Base-by-base conservation (phyloP, 768 basidiomycete species). In the Hortiboletus flavorubellus region DNA sequence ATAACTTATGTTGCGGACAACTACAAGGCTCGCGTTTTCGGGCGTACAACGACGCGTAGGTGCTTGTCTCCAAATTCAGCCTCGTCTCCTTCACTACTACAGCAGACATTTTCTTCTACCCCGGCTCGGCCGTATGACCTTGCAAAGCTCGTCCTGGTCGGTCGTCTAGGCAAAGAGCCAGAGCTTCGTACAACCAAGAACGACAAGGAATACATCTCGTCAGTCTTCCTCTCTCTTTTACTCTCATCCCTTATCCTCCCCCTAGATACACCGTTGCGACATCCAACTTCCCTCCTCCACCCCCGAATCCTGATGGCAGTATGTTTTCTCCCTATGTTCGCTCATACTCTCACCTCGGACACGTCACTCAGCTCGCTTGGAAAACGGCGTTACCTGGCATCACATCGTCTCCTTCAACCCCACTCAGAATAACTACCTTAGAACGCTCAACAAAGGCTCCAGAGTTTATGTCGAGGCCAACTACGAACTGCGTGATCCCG, bases 391-490 rank as follows among this genome's bases (percentile, higher is more conserved):
- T 8, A 86, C 88, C 23, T 95, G 86, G 83, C 92, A 94, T 65
- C 76, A 83, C 43, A 62, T 95, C 46, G 64, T 92, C 46, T 92
- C 86, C 26, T 93, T 93, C 76, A 73, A 74, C n/a, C 78, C 83
- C 8, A 5, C 42, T 39, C 63, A 82, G n/a, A 86, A 85, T 60
- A 82, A 75, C 55, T 90, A 80, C 63, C 80, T 95, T 35, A 76
- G 74, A 55, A 82, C 72, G 41, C 67, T 95, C 39, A 79, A 71
- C 62, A 89, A 89, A 59, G 92, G 92, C 6, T 73, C 80, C 46
- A 83, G 76, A 54, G 91, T 95, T 16, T 93, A 84, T 57, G 91
- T 90, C 35, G 92, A 95, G 69, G 85, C 91, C 30, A 78, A 75
- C 60, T 92, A 80, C 57, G 90, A 92, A 69, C 69, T 93, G 23